Evolutionary conservation across 176 grass and related monocot genomes (phyloP), one percentile per base, ranked within the genome.

Genomic region (Bromus sterilis): DNA sequence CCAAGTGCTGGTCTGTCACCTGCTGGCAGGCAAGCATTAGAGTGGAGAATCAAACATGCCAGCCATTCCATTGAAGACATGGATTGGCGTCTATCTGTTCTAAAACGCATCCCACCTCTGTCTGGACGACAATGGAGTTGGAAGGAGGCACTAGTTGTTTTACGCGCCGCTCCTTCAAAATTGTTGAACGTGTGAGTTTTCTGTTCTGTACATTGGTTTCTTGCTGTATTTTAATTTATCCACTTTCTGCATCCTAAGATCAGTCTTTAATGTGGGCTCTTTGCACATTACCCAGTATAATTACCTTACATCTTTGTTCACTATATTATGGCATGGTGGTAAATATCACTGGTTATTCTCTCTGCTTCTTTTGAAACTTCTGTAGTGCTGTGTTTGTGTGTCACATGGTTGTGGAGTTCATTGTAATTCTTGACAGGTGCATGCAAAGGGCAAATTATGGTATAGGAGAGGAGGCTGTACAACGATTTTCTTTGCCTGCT

Each of bases 111-210:
- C 80, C 92, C 82, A 82, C 95, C 92, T 71, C 61, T 89, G 69
- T 89, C 90, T 88, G 88, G 77, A 75, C 62, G 72, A 57, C 86
- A 91, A 73, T 98, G 92, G 95, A 89, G 84, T 89, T 98, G 92
- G 95, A 95, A 94, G 80, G 95, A 98, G 86, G 95, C 92, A 78
- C 86, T 98, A 71, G 95, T 93, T 86, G 86, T 94, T 89, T 91
- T 94, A 71, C 88, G 86, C 84, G 95, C 88, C 55, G 89, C 92
- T 66, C 95, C 95, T 78, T 90, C 95, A 15, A 98, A 98, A 87
- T 94, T 98, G 70, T 87, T 98, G 71, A 98, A 94, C 25, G 72
- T 98, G 95, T 97, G 83, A 92, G 92, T 94, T 85, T 76, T 70
- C 66, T 80, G 31, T 57, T 49, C 72, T 71, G 34, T 81, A 59